phyloP scores from a whole-genome alignment of 768 basidiomycete species.

The Lentinus tigrinus region DNA sequence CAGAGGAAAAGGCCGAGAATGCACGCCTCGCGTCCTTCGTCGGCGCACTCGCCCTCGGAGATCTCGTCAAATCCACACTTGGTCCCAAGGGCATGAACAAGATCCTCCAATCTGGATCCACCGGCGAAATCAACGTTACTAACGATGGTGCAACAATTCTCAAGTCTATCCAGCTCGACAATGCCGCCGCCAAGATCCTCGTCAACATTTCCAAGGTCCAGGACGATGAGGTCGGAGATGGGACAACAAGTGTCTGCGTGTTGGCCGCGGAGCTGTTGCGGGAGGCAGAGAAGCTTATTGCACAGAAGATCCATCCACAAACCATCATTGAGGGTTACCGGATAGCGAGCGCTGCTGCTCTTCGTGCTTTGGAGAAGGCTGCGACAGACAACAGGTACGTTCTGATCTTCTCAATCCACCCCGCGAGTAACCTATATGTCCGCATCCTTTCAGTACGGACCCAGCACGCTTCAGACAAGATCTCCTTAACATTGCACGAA shows the following conservation, averaged over 20 bases:
- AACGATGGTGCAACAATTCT: constrained; percentile 99
- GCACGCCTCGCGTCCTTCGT: constrained; percentile 98
- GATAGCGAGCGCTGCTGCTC: constrained; percentile 82
- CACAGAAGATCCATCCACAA: constrained; percentile 93
- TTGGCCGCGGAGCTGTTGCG: constrained; percentile 87
- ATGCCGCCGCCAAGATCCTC: constrained; percentile 97
- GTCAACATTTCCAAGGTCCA: constrained; percentile 99
- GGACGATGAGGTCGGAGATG: constrained; percentile 98
- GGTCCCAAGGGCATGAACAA: constrained; percentile 99
- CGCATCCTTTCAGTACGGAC: constrained; percentile 53
- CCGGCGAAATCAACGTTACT: constrained; percentile 93
- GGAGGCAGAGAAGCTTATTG: constrained; percentile 94
- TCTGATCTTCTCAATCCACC: background rate
- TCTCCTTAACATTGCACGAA: constrained; percentile 94
- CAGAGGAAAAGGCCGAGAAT: constrained; percentile 96
- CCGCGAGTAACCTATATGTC: background rate
- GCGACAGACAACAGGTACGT: constrained; percentile 79
- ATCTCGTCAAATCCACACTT: constrained; percentile 97
- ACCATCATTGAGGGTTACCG: constrained; percentile 97
- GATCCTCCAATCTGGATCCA: constrained; percentile 89
- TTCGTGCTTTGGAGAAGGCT: constrained; percentile 79
- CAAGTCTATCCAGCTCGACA: constrained; percentile 96
- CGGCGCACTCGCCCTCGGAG: constrained; percentile 94
- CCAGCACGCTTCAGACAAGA: constrained; percentile 78
- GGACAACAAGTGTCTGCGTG: constrained; percentile 89